Evolutionary conservation across 208 protist species (phyloP).

Genomic region (Acanthamoeba healyi): DNA sequence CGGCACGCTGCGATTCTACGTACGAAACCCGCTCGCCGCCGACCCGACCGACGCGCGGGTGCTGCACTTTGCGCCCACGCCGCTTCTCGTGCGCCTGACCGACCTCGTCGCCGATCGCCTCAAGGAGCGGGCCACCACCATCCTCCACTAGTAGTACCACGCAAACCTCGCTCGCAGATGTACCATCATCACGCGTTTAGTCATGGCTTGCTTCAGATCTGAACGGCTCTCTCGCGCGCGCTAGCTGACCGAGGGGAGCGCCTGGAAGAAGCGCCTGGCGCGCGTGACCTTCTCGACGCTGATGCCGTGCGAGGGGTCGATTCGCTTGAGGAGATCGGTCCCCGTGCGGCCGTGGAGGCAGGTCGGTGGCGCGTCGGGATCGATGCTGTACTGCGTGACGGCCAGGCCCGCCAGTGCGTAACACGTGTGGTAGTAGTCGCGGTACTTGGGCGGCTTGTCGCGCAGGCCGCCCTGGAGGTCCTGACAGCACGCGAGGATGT

Average conservation of each 20-base stretch:
- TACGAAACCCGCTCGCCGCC: not conserved
- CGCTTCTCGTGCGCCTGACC: not conserved
- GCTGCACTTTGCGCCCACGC: not conserved
- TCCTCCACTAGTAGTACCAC: no score
- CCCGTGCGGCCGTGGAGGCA: not conserved
- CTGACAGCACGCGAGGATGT: constrained; percentile 88
- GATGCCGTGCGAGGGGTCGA: constrained; percentile 18
- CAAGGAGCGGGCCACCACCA: constrained; percentile 29
- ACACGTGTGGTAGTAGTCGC: constrained; percentile 93
- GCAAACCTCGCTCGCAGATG: not conserved
- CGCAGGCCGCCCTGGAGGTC: constrained; percentile 80
- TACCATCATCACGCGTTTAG: no score
- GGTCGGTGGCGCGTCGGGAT: not conserved
- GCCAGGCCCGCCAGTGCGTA: constrained; percentile 90
- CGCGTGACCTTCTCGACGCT: constrained; percentile 4
- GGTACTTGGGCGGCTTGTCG: constrained; percentile 91
- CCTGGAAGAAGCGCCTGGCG: not conserved
- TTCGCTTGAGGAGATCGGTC: not conserved
- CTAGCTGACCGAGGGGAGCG: not conserved
- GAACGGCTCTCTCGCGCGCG: no score
- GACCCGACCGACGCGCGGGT: not conserved
- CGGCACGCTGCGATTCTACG: constrained; percentile 38
- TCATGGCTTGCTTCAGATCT: no score
- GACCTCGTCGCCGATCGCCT: constrained; percentile 1
- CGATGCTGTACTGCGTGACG: constrained; percentile 82